These are phyloP conservation scores for Helminthosporium solani DNA, from an alignment of 2,329 filamentous ascomycete species.

Conservation along the genomic window DNA sequence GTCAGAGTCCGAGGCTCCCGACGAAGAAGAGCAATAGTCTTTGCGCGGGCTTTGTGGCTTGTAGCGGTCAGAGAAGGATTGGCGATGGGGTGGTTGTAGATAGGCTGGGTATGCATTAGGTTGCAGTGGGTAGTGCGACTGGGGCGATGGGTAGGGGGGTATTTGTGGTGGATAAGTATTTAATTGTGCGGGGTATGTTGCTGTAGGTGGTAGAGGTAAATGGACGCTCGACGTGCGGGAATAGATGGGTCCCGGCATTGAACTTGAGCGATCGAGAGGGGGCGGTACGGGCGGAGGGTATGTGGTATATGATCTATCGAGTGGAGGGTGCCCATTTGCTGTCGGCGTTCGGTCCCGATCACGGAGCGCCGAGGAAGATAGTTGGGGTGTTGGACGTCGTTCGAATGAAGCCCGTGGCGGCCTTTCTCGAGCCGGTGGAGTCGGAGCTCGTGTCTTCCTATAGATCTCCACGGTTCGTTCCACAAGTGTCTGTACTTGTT, in stretches of 20 bases:
- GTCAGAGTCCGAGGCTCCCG: constrained; percentile 28
- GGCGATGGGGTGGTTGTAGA: constrained; percentile 6
- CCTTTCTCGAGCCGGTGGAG: constrained; percentile 17
- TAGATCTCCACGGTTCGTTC: constrained; percentile 43
- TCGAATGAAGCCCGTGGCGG: constrained; percentile 27
- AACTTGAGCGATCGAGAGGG: constrained; percentile 28
- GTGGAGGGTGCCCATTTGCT: constrained; percentile 15
- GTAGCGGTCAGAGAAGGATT: background rate
- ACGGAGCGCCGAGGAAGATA: constrained; percentile 5
- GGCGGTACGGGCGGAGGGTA: constrained; percentile 20
- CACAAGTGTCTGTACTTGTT: constrained; percentile 38
- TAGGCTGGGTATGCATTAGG: constrained; percentile 5
- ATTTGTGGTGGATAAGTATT: constrained; percentile 6
- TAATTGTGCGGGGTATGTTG: constrained; percentile 5
- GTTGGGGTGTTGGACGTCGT: constrained; percentile 13
- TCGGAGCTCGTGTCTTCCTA: constrained; percentile 22
- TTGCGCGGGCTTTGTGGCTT: background rate
- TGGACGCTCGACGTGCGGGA: constrained; percentile 7
- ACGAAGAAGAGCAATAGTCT: constrained; percentile 13
- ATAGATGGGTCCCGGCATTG: constrained; percentile 19
- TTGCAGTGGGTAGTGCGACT: constrained; percentile 3
- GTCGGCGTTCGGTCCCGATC: constrained; percentile 31
- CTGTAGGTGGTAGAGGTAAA: background rate
- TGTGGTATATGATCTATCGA: constrained; percentile 25
- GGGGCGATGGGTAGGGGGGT: constrained; percentile 6